phyloP scores from a whole-genome alignment of 1,139 yeast genomes.

The Yamadazyma spencermartinsiae region DNA sequence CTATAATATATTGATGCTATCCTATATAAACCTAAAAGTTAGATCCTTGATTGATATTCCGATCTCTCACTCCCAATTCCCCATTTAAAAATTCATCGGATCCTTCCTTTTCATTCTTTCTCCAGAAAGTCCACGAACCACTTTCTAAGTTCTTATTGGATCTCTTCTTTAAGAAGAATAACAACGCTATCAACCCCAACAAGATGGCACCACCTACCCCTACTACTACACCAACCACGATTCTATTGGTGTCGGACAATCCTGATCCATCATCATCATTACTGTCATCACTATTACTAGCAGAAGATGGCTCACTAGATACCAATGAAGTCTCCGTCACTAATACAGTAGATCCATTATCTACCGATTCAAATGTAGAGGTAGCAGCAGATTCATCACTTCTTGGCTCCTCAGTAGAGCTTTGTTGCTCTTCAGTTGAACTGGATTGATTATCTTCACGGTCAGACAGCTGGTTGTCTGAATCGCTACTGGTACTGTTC shows the following conservation, averaged over 20 bases:
- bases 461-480: neutral
- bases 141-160: slow-evolving; percentile 28
- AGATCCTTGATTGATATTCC: slow-evolving; percentile 49
- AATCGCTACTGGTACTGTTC: neutral
- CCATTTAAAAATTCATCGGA: slow-evolving; percentile 62
- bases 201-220: slow-evolving; percentile 51
- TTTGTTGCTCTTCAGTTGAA: neutral
- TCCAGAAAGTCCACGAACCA: slow-evolving; percentile 55
- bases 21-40: slow-evolving; percentile 28
- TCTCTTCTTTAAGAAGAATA: slow-evolving; percentile 39
- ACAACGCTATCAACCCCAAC: slow-evolving; percentile 34
- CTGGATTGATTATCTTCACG: neutral
- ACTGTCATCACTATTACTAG: slow-evolving; percentile 16
- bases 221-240: slow-evolving; percentile 53
- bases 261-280: slow-evolving; percentile 24
- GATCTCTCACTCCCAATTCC: slow-evolving; percentile 52
- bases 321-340: slow-evolving; percentile 41
- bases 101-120: slow-evolving; percentile 46
- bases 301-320: slow-evolving; percentile 29
- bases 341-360: slow-evolving; percentile 38
- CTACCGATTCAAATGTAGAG: slow-evolving; percentile 35
- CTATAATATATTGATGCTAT: neutral
- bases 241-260: slow-evolving; percentile 43
- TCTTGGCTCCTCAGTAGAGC: neutral
- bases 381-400: slow-evolving; percentile 14